Evolutionary conservation across 176 grass and related monocot species (phyloP).

Genomic region (Pontederia paniculata): DNA sequence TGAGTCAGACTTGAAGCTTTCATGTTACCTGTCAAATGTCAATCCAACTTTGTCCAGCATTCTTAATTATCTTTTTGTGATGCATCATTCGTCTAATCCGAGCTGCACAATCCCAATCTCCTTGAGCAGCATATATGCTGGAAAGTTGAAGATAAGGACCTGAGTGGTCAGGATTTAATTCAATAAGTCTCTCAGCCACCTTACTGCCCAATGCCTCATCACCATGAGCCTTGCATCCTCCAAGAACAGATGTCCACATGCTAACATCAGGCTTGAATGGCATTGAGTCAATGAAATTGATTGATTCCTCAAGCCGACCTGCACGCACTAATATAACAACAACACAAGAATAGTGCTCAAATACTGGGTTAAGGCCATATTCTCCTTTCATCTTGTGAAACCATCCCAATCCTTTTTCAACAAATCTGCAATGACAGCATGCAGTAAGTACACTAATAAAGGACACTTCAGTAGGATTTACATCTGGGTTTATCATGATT

Average conservation of each 20-base stretch:
- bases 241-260: slow-evolving; percentile 49
- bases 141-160: slow-evolving; percentile 60
- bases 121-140: slow-evolving; percentile 43
- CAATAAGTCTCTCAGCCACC: slow-evolving; percentile 28
- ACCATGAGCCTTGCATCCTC: slow-evolving; percentile 59
- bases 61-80: slow-evolving; percentile 39
- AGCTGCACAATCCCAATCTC: slow-evolving; percentile 44
- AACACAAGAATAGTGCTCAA: slow-evolving; percentile 59
- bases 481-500: slow-evolving; percentile 27
- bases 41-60: slow-evolving; percentile 59
- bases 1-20: no score
- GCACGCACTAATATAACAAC: slow-evolving; percentile 48
- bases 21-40: slow-evolving; percentile 14
- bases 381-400: slow-evolving; percentile 49
- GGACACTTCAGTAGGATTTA: slow-evolving; percentile 40
- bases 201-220: slow-evolving; percentile 32
- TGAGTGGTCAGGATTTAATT: slow-evolving; percentile 27
- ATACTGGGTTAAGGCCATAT: slow-evolving; percentile 29
- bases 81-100: slow-evolving; percentile 51
- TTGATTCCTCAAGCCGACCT: slow-evolving; percentile 48
- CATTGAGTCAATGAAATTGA: slow-evolving; percentile 67
- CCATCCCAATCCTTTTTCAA: slow-evolving; percentile 55
- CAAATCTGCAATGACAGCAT: slow-evolving; percentile 50
- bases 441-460: slow-evolving; percentile 62
- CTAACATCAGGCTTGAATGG: slow-evolving; percentile 47